Conservation (phyloP, 116 monocot species). For the Posidonia oceanica region DNA sequence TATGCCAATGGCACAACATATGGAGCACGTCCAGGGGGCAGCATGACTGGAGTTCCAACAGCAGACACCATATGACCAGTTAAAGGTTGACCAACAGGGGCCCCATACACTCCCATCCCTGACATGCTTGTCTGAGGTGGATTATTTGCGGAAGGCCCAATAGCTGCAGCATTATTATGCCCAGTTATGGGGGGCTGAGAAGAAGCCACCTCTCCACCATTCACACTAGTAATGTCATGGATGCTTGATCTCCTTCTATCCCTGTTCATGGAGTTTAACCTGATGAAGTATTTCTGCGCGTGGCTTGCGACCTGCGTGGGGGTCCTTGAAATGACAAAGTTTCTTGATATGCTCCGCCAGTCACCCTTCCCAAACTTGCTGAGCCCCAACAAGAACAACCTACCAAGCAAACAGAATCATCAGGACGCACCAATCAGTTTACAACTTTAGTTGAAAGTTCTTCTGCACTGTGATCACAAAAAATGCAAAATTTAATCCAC, state of each 20-base stretch:
- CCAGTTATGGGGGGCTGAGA: constrained; percentile 31
- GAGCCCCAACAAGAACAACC: constrained; percentile 66
- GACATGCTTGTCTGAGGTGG: constrained; percentile 22
- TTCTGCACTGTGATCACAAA: too few relatives aligned
- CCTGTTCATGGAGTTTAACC: constrained; percentile 57
- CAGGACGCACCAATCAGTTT: not conserved
- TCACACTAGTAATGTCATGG: constrained; percentile 68
- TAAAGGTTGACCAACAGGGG: constrained; percentile 29
- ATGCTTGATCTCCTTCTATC: constrained; percentile 70
- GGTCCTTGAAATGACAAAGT: constrained; percentile 63
- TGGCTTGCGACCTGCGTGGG: constrained; percentile 70
- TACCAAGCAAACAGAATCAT: constrained; percentile 8
- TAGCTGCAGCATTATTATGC: constrained; percentile 8
- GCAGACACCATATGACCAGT: constrained; percentile 32
- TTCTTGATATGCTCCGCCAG: constrained; percentile 82
- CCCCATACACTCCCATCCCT: constrained; percentile 27
- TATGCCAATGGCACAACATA: constrained; percentile 37
- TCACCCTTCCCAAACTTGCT: constrained; percentile 79
- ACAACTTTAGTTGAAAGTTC: too few relatives aligned
- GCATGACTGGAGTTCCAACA: constrained; percentile 42
- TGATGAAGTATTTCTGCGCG: constrained; percentile 69
- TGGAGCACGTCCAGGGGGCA: constrained; percentile 31
- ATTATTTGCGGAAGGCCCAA: constrained; percentile 21
- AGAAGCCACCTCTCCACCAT: constrained; percentile 27
- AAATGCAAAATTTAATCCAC: too few relatives aligned